These are phyloP conservation scores for Singerocomus inundabilis DNA, from an alignment of 1,284 basidiomycete species.

Conservation along the genomic window DNA sequence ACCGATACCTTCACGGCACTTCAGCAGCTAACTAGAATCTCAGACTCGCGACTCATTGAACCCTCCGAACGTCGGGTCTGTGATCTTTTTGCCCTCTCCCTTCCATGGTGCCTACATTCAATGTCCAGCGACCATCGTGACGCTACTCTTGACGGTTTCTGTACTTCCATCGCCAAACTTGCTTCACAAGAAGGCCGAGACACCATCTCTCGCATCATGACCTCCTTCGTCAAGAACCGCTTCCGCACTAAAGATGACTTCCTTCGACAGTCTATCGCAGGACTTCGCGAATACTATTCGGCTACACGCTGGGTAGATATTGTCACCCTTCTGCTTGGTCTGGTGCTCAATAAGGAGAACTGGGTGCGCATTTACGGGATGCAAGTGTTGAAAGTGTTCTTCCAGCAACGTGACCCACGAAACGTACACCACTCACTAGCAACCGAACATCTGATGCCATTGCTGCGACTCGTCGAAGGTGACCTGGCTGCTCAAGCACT, in stretches of 20 bases:
- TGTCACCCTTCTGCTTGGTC: conserved; percentile 78
- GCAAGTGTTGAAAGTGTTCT: conserved; percentile 86
- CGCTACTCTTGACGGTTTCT: conserved; percentile 65
- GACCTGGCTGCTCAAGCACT: conserved; percentile 84
- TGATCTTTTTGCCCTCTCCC: conserved; percentile 77
- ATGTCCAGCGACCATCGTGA: conserved; percentile 69
- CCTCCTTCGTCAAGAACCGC: conserved; percentile 82
- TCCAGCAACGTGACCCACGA: conserved; percentile 82
- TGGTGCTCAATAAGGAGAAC: conserved; percentile 81
- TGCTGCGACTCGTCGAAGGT: conserved; percentile 82
- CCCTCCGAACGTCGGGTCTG: conserved; percentile 70
- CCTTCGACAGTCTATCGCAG: conserved; percentile 83
- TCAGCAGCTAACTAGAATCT: conserved; percentile 60
- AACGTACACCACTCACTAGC: conserved; percentile 73
- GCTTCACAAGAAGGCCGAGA: conserved; percentile 72
- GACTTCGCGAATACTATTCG: conserved; percentile 82
- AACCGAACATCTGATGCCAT: conserved; percentile 87
- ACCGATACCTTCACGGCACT: conserved; percentile 70
- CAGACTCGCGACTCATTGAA: conserved; percentile 73
- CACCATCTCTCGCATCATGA: conserved; percentile 84
- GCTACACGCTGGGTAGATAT: conserved; percentile 71
- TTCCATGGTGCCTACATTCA: conserved; percentile 89
- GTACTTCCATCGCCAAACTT: conserved; percentile 70
- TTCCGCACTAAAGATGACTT: conserved; percentile 95
- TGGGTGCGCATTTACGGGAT: conserved; percentile 85